Base-by-base conservation (phyloP, 176 grass and related monocot species). In the Triticum turgidum region DNA sequence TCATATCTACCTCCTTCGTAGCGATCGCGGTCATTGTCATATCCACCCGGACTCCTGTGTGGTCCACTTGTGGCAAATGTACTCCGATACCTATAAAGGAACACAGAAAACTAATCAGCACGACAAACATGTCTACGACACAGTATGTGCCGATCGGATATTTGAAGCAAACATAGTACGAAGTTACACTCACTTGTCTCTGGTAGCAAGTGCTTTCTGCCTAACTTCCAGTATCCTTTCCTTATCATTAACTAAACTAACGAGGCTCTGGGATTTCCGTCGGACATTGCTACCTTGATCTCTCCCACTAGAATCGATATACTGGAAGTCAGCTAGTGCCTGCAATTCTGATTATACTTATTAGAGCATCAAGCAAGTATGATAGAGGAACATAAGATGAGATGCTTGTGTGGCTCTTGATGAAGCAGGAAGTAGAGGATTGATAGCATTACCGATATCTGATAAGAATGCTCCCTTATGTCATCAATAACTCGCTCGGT, bases 241-340 rank as follows among this genome's bases (percentile, higher is more conserved):
- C 87, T 99, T 99, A 62, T 99, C 94, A 82, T 93, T 99, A 82
- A 99, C 94, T 80, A 99, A 95, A 91, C 86, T 86, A 85, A 99
- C 90, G 39, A 99, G 94, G 41, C 88, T 93, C 80, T 96, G 97
- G 11, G 94, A 99, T 94, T 99, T 99, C 80, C 90, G 87, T 11
- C 94, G 88, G 21, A 99, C 94, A 88, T 99, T 99, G 75, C 86
- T 93, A 76, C 97, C 97, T 89, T 99, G 97, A 82, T 99, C 97
- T 71, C 94, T 89, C 76, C 94, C 97, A 73, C 87, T 83, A 44
- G 97, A 99, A 87, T 99, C 97, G 17, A 99, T 96, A 84, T 99
- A 99, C 83, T 99, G 97, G 85, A 99, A 99, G 62, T 99, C 90
- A 68, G 97, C 90, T 76, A 99, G 90, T 83, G 94, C 21, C 97